These are phyloP conservation scores for Plasmodium gaboni DNA, from an alignment of 169 alveolate species.

Conservation along the genomic window DNA sequence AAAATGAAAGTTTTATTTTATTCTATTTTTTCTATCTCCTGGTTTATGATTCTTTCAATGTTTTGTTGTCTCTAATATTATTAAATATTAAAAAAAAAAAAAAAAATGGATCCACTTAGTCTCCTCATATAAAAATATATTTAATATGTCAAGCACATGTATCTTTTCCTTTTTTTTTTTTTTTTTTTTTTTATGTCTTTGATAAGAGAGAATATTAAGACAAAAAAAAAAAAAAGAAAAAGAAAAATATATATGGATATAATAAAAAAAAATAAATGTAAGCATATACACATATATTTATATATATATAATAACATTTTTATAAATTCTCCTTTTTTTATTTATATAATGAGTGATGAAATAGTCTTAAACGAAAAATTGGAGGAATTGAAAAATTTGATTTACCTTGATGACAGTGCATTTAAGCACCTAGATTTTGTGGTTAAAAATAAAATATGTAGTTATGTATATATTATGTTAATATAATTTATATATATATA, in stretches of 20 bases:
- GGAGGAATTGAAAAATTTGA: slow-evolving; percentile 70
- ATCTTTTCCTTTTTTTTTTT: not conserved
- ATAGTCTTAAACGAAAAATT: slow-evolving; percentile 60
- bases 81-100: no score
- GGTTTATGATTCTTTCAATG: no score
- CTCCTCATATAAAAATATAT: no score
- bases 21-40: no score
- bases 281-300: not conserved
- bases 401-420: slow-evolving; percentile 53
- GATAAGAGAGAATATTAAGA: no score
- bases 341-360: slow-evolving; percentile 62
- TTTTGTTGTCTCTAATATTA: no score
- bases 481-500: not conserved
- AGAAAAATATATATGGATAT: not conserved
- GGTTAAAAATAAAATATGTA: slow-evolving; percentile 9
- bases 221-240: slow-evolving; percentile 6
- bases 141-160: not conserved
- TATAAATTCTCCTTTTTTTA: not conserved
- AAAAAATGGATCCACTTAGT: no score
- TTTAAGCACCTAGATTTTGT: slow-evolving; percentile 62
- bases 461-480: not conserved
- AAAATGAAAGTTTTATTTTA: no score
- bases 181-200: not conserved
- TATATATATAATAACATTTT: not conserved
- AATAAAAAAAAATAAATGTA: not conserved